phyloP scores from a whole-genome alignment of 257 asterid genomes.

The Pogostemon cablin region DNA sequence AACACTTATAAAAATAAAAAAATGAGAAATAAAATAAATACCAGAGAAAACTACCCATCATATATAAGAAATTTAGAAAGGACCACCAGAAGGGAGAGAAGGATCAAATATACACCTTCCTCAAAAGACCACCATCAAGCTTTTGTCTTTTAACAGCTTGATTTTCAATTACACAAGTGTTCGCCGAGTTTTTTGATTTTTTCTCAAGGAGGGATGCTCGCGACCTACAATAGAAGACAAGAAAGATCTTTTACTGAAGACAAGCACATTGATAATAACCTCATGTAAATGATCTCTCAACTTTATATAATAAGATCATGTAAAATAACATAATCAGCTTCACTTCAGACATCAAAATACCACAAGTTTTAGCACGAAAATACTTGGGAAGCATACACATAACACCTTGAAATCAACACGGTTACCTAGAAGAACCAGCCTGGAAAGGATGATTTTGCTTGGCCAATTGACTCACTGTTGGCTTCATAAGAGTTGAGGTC shows the following conservation, averaged over 20 bases:
- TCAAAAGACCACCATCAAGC: conserved; percentile 86
- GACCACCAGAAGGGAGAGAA: neutral
- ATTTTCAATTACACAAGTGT: conserved; percentile 53
- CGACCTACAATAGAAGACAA: conserved; percentile 56
- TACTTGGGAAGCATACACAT: neutral
- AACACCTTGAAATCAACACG: conserved; percentile 18
- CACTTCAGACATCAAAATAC: conserved; percentile 7
- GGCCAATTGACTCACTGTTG: conserved; percentile 95
- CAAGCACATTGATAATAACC: conserved; percentile 13
- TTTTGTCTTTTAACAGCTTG: conserved; percentile 98
- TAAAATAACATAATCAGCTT: neutral
- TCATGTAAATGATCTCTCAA: neutral
- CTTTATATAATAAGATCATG: neutral
- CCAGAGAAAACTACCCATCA: neutral
- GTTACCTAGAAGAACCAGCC: conserved; percentile 59
- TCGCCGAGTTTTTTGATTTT: conserved; percentile 48
- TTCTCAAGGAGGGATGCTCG: conserved; percentile 44
- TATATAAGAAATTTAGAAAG: conserved; percentile 5
- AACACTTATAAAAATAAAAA: neutral
- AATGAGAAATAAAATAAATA: neutral
- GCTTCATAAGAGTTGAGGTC: conserved; percentile 93
- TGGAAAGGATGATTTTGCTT: conserved; percentile 71
- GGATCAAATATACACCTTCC: conserved; percentile 54
- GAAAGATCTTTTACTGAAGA: conserved; percentile 18
- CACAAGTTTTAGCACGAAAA: conserved; percentile 17